Percentiles rank a stretch among this genome's conserved stretches.
These are phyloP conservation scores for Allium sativum DNA, from an alignment of 106 monocot genomes.

Conservation along the genomic window DNA sequence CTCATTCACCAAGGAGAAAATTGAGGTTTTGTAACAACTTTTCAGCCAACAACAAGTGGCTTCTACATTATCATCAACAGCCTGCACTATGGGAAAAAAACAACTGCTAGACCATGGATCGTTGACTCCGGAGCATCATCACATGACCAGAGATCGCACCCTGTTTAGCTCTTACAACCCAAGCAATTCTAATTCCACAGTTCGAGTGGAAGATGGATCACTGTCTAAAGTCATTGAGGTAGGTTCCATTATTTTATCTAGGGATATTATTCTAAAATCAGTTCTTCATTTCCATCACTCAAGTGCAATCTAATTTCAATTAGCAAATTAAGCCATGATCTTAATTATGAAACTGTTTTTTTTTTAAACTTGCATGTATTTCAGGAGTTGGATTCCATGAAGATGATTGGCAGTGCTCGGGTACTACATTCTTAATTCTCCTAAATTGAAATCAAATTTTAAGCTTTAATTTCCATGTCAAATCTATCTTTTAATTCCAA, in stretches of 20 bases:
- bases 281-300: too few relatives aligned
- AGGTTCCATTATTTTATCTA: neutral
- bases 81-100: neutral
- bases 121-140: neutral
- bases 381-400: conserved; percentile 5
- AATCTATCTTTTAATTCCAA: neutral
- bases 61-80: neutral
- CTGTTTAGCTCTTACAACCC: neutral
- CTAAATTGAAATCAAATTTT: neutral
- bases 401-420: neutral
- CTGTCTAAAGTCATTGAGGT: neutral
- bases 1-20: conserved; percentile 1
- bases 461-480: neutral
- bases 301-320: too few relatives aligned
- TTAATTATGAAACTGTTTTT: neutral
- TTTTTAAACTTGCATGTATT: neutral
- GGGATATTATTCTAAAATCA: neutral
- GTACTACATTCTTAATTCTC: neutral
- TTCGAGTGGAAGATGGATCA: conserved; percentile 3
- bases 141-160: conserved; percentile 3
- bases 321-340: neutral
- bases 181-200: neutral
- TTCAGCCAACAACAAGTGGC: neutral
- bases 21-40: conserved; percentile 1
- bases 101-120: neutral